These are phyloP conservation scores for Leishmania gerbilli DNA, from an alignment of 208 protist genomes.

Conservation along the genomic window DNA sequence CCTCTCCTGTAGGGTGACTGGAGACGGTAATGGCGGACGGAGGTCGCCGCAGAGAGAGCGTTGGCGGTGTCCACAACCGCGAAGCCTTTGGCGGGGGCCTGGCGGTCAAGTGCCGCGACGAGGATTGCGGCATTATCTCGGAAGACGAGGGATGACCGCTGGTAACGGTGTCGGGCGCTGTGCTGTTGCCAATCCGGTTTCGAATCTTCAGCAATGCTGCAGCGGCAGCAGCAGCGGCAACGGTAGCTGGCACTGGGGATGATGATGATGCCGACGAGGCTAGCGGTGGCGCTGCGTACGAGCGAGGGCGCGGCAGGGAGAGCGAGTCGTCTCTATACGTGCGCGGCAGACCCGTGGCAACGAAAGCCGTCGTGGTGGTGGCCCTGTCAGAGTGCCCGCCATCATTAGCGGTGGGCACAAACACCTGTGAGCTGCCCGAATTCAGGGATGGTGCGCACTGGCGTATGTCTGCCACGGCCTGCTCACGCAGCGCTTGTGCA, in stretches of 20 bases:
- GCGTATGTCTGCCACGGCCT: neutral
- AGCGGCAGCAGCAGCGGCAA: constrained; percentile 11
- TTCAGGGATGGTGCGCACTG: neutral
- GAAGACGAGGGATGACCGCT: neutral
- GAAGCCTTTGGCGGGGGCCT: neutral
- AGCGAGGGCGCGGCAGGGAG: constrained; percentile 1
- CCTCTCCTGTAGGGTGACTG: neutral
- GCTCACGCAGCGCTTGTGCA: neutral
- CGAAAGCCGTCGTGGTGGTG: neutral
- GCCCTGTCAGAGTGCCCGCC: neutral
- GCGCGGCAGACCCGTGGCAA: neutral
- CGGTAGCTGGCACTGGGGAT: neutral
- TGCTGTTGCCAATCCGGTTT: neutral
- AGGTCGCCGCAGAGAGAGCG: neutral
- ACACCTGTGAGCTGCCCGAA: neutral
- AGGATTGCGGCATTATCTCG: neutral
- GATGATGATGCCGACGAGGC: neutral
- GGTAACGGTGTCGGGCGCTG: neutral
- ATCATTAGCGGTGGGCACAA: neutral
- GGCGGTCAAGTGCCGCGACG: neutral
- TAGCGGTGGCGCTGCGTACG: neutral
- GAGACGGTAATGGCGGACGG: neutral
- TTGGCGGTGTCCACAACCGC: neutral
- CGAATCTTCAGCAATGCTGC: constrained; percentile 12
- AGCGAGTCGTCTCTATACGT: neutral